Percentiles rank a stretch among this genome's conserved stretches.
Conservation (phyloP, 257 asterid genomes). For the Verbena officinalis region DNA sequence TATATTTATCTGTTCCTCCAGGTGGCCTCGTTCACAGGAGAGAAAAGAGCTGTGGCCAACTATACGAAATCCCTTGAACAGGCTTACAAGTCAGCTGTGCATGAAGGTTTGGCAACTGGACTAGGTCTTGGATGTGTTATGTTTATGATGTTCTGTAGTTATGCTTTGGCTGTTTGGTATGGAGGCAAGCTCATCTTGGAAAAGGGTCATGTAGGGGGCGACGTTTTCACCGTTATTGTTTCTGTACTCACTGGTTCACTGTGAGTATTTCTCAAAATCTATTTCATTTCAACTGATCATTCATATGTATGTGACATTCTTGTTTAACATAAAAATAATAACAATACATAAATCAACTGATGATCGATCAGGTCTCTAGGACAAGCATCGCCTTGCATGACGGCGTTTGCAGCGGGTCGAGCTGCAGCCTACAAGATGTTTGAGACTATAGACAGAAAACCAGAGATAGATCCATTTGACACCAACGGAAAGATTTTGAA, state of each 20-base stretch:
- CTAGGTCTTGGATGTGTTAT: conserved; percentile 70
- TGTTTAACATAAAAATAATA: too few species aligned
- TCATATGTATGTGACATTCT: too few species aligned
- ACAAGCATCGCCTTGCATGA: conserved; percentile 79
- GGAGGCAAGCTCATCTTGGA: conserved; percentile 66
- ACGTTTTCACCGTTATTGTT: conserved; percentile 57
- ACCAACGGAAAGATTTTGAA: conserved; percentile 53
- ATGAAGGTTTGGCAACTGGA: conserved; percentile 73
- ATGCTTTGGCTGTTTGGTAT: conserved; percentile 83
- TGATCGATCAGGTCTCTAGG: conserved; percentile 73
- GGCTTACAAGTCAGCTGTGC: conserved; percentile 70
- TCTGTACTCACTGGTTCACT: conserved; percentile 72
- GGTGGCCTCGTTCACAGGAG: conserved; percentile 87
- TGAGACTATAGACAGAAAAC: conserved; percentile 66
- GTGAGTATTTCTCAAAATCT: conserved; percentile 48
- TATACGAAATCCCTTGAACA: conserved; percentile 55
- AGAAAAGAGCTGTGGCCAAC: conserved; percentile 63
- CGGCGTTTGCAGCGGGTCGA: conserved; percentile 76
- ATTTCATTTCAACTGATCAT: neutral
- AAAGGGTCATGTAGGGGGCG: conserved; percentile 65
- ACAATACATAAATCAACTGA: too few species aligned
- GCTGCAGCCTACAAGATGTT: conserved; percentile 94
- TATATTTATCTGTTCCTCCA: conserved; percentile 28
- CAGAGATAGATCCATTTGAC: conserved; percentile 76
- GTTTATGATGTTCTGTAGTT: conserved; percentile 69